phyloP scores from a whole-genome alignment of 1,139 yeast genomes.

The Kodamaea sp. region DNA sequence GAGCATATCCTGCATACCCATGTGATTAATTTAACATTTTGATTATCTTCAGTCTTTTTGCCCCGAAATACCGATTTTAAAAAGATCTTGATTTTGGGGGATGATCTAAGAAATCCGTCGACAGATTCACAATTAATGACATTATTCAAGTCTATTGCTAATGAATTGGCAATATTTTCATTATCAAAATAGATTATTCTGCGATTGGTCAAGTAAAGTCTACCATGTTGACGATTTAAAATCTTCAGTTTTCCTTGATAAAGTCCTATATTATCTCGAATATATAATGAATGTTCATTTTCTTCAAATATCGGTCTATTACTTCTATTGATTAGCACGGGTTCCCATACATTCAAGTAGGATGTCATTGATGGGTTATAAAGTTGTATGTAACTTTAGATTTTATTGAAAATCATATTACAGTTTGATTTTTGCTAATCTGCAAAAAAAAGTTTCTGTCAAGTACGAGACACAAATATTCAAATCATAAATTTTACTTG shows the following conservation, averaged over 20 bases:
- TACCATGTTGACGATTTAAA: constrained; percentile 63
- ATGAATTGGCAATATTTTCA: constrained; percentile 36
- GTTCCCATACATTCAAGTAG: constrained; percentile 31
- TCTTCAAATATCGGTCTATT: constrained; percentile 44
- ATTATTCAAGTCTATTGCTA: constrained; percentile 48
- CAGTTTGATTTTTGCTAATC: too few species aligned
- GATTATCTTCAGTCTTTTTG: constrained; percentile 3
- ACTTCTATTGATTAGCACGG: constrained; percentile 39
- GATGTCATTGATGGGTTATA: constrained; percentile 13
- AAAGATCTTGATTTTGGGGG: constrained; percentile 63
- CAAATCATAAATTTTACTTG: too few species aligned
- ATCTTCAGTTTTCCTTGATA: constrained; percentile 72
- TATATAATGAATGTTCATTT: constrained; percentile 41
- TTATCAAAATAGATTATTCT: constrained; percentile 74
- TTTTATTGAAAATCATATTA: too few species aligned
- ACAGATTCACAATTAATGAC: constrained; percentile 45
- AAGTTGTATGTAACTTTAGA: not conserved
- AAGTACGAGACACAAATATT: too few species aligned
- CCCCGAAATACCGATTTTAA: constrained; percentile 14
- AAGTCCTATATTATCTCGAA: constrained; percentile 58
- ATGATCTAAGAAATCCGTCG: constrained; percentile 68
- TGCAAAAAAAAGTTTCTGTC: too few species aligned
- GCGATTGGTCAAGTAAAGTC: constrained; percentile 70
- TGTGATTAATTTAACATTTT: constrained; percentile 19
- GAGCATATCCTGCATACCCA: constrained; percentile 91